Conservation (phyloP, 345 rosid species). For the Euphorbia tirucalli region DNA sequence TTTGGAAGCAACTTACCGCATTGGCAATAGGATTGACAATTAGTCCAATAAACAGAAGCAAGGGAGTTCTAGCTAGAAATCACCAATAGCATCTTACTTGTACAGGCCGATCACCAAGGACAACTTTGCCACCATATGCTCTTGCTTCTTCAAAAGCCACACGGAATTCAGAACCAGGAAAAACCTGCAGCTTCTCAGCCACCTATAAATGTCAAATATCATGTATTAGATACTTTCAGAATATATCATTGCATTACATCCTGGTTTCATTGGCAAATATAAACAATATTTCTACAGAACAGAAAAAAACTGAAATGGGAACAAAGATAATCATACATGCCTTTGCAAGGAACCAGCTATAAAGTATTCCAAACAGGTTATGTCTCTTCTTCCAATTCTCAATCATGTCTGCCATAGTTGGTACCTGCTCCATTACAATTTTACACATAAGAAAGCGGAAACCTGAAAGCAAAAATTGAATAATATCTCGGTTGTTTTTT, state of each 20-base stretch:
- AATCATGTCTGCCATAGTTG: constrained; percentile 82
- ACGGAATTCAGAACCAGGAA: constrained; percentile 93
- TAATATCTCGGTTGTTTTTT: background rate
- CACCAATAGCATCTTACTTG: constrained; percentile 43
- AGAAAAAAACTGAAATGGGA: background rate
- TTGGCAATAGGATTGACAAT: background rate
- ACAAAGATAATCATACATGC: constrained; percentile 29
- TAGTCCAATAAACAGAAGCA: background rate
- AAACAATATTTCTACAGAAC: background rate
- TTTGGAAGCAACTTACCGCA: background rate
- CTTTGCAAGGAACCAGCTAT: constrained; percentile 98
- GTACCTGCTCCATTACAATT: constrained; percentile 55
- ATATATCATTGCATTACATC: background rate
- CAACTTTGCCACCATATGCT: constrained; percentile 71
- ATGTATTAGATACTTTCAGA: background rate
- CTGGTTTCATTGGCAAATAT: background rate
- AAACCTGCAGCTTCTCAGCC: constrained; percentile 73
- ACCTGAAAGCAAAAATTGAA: background rate
- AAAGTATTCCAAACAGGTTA: constrained; percentile 81
- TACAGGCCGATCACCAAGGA: constrained; percentile 96
- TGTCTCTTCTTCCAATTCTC: constrained; percentile 92
- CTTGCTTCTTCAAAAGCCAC: constrained; percentile 89
- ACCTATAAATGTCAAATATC: constrained; percentile 42
- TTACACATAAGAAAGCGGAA: constrained; percentile 11
- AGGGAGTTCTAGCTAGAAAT: constrained; percentile 5